Base-by-base conservation (phyloP, 2,329 filamentous ascomycete genomes). In the Stachybotrys chlorohalonatus region DNA sequence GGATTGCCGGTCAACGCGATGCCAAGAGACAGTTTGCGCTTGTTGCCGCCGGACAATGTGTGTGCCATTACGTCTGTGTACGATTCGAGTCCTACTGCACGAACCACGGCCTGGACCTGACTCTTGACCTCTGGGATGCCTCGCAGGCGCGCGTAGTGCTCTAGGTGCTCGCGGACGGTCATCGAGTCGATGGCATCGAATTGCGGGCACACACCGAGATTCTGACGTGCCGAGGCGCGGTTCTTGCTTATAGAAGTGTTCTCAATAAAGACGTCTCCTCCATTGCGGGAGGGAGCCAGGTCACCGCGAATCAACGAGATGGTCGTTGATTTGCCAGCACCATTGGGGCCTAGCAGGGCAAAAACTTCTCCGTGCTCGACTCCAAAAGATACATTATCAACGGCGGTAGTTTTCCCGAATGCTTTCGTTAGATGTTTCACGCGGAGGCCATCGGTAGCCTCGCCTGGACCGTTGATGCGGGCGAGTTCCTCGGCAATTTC, bases 1-100 rank as follows among this genome's bases (percentile, higher is more conserved):
- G 92, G 92, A 62, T 96, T 95, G 5, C 92, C 93, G 81, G 96
- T 95, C 1, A 97, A 75, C 0, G 93, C 92, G 54, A 96, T 95
- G 3, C 88, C 92, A 0, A 96, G 79, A 16, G 84, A 90, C 1
- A 97, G 75, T 70, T 96, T 97, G n/a, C 92, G 80, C 74, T 95
- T 95, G 73, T 96, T 96, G 32, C 93, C 93, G 8, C 93, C 92
- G 0, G 88, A 93, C 0, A 96, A 79, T 49, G 88, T 87, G 54
- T 81, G 79, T 0, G 89, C 92, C 80, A 93, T 90, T 31, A 90
- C 82, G 7, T 82, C 77, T 3, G 81, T 75, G 71, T 91, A 95
- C 0, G 80, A 77, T 7, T 78, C 72, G 0, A 96, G 77, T 0
- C 91, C 90, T 1, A 96, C 91, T 1, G 91, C 91, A 42, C 80